Base-by-base conservation (phyloP, 345 rosid species). In the Sonneratia alba region DNA sequence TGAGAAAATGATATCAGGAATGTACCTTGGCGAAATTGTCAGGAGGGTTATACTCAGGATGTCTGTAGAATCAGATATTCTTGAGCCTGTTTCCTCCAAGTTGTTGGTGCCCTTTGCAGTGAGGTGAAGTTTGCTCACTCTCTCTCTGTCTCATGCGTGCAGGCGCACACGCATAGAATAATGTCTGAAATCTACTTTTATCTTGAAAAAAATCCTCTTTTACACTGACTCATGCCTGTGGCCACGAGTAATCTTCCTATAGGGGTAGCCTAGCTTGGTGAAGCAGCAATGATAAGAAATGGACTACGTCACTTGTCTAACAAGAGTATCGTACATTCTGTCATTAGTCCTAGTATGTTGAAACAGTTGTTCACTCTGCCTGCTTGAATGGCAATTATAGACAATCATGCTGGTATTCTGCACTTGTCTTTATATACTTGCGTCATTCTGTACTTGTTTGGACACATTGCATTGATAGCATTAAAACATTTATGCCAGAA, bases 1-100 rank as follows among this genome's bases (percentile, higher is more conserved):
- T 82, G 99, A 95, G 89, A 95, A 95, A 79, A 92, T 92, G 99
- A 86, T 95, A 79, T 79, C 99, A 1, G 99, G 97, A 77, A 86
- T 92, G 97, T 95, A 95, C 84, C 84, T 95, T 8, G 99, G 99
- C 38, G 99, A 95, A 51, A 87, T 95, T 55, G 97, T 87, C n/a
- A 84, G 99, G 74, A 87, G 99, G 82, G 97, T 95, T 68, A 82
- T 95, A 24, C 88, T 95, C 37, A 81, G 84, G 80, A 95, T 95
- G 86, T 83, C 89, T 36, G 81, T 79, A 73, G 93, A 86, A 69
- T 81, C 89, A 0, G 97, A 90, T 75, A 61, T 89, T 73, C 85
- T 92, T 77, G 92, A 89, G 71, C 90, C 86, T n/a, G 80, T 81
- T 73, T 81, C 94, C 45, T 78, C 84, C 24, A 73, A 72, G 59